A percentile compares a stretch with the other conserved stretches of the same genome.
phyloP scores from a whole-genome alignment of 345 rosid genomes.

The Pistacia vera region DNA sequence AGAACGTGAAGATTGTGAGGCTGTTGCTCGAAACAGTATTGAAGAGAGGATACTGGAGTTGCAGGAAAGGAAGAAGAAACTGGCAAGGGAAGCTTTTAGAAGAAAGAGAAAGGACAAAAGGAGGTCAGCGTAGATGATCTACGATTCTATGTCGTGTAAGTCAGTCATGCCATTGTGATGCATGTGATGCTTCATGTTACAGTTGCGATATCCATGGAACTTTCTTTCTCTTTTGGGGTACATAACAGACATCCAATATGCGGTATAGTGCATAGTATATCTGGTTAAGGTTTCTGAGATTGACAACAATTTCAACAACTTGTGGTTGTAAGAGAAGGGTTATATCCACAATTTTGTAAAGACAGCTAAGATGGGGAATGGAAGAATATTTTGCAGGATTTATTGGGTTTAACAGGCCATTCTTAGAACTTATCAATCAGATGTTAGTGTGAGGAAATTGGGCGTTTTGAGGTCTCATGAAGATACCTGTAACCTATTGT shows the following conservation, averaged over 20 bases:
- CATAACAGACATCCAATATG: neutral
- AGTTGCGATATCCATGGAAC: neutral
- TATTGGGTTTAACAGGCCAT: neutral
- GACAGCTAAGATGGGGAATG: neutral
- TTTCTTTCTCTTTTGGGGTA: neutral
- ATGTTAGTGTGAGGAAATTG: neutral
- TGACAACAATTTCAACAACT: neutral
- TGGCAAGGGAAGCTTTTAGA: slow-evolving; percentile 70
- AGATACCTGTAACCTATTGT: no score
- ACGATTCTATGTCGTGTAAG: slow-evolving; percentile 64
- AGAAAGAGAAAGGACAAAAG: slow-evolving; percentile 42
- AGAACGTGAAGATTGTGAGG: slow-evolving; percentile 67
- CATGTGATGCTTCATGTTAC: neutral
- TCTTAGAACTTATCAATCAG: neutral
- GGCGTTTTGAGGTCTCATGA: no score
- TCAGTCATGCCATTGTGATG: neutral
- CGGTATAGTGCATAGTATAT: neutral
- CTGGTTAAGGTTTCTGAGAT: neutral
- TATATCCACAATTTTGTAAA: neutral
- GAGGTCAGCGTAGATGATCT: slow-evolving; percentile 65
- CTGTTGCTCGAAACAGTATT: slow-evolving; percentile 73
- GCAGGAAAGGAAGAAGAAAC: slow-evolving; percentile 80
- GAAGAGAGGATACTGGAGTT: slow-evolving; percentile 74
- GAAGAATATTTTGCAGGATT: neutral
- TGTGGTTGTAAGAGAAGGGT: neutral